Percentiles rank a stretch among this genome's conserved stretches.
Conservation (phyloP, 83 land plant genomes). For the Picea mariana region DNA sequence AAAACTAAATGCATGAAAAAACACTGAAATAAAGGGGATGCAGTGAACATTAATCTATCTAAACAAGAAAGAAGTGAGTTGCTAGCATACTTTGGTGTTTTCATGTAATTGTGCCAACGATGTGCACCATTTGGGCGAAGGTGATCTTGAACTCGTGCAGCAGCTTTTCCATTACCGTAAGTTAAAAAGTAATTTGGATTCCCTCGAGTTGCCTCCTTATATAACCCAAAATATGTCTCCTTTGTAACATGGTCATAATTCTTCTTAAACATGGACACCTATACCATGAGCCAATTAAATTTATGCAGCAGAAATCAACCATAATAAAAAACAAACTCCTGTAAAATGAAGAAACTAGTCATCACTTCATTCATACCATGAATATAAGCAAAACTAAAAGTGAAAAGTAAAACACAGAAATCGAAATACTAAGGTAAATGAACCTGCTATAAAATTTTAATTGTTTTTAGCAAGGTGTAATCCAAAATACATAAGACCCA, state of each 20-base stretch:
- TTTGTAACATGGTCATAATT: conserved; percentile 96
- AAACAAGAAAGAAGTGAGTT: background rate
- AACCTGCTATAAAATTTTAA: background rate
- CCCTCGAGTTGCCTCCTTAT: conserved; percentile 93
- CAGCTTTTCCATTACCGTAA: conserved; percentile 98
- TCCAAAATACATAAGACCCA: background rate
- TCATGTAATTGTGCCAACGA: conserved; percentile 98
- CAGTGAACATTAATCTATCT: background rate
- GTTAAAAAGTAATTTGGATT: conserved; percentile 98
- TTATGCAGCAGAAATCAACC: no score
- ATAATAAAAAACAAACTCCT: no score
- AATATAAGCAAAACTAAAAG: background rate
- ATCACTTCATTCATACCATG: background rate
- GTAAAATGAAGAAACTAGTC: background rate
- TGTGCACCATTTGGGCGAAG: conserved; percentile 99
- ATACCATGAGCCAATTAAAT: background rate
- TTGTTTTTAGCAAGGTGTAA: background rate
- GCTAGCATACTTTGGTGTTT: conserved; percentile 74
- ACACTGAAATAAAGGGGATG: background rate
- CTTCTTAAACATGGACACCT: conserved; percentile 98
- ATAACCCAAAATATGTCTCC: conserved; percentile 94
- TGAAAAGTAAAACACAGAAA: background rate
- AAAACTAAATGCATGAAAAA: conserved; percentile 1
- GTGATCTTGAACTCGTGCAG: conserved; percentile 90
- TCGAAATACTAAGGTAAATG: background rate